phyloP scores from a whole-genome alignment of 805 yeast genomes.

The Wickerhamomyces ciferrii region DNA sequence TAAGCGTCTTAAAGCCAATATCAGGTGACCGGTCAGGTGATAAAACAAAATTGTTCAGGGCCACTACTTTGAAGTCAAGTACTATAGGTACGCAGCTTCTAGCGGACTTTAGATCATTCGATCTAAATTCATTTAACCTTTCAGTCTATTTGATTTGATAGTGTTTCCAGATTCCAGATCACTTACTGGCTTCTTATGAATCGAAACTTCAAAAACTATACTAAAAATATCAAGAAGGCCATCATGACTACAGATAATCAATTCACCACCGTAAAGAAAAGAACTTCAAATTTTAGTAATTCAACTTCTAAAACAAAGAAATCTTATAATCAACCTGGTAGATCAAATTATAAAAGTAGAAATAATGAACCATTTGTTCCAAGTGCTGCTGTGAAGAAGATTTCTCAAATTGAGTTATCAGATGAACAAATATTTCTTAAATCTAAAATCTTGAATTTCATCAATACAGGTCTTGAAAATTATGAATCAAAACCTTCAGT shows the following conservation, averaged over 20 bases:
- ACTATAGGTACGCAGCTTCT: too few species aligned
- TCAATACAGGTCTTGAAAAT: constrained; percentile 17
- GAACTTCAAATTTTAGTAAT: neutral
- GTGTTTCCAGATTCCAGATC: too few species aligned
- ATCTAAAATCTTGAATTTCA: constrained; percentile 24
- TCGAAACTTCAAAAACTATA: too few species aligned
- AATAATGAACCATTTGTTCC: neutral
- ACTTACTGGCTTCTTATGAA: too few species aligned
- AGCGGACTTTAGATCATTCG: too few species aligned
- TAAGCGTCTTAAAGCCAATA: too few species aligned
- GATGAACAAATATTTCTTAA: constrained; percentile 31
- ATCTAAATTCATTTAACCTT: too few species aligned
- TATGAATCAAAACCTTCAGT: constrained; percentile 22
- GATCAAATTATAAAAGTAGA: neutral
- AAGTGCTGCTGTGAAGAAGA: constrained; percentile 28
- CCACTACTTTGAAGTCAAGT: too few species aligned
- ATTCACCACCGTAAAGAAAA: neutral
- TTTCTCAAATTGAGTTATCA: constrained; percentile 30
- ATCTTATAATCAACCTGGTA: neutral
- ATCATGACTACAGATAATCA: neutral
- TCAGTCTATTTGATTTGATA: too few species aligned
- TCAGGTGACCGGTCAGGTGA: too few species aligned
- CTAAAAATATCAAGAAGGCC: too few species aligned
- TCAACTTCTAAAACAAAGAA: neutral
- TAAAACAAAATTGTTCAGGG: too few species aligned